A percentile compares a stretch with the other conserved stretches of the same genome.
phyloP scores from a whole-genome alignment of 2,329 filamentous ascomycete species.

The Exserohilum turcica region DNA sequence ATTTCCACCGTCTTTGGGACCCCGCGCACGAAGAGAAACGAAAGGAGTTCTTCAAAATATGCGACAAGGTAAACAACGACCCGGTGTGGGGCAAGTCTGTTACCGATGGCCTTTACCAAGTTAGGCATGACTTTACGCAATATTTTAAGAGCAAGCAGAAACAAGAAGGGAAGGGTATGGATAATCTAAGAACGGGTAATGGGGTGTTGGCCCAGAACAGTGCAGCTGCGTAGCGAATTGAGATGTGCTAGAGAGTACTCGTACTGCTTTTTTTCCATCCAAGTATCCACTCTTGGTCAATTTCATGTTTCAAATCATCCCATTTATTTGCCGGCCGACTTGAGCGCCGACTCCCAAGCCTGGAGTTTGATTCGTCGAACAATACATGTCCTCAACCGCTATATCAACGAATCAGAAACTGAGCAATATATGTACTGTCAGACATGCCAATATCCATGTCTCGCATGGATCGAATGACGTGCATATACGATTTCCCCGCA shows the following conservation, averaged over 20 bases:
- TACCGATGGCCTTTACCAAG: conserved; percentile 33
- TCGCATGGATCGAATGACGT: too few species aligned
- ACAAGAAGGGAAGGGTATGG: conserved; percentile 1
- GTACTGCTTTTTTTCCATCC: not conserved
- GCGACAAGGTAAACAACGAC: conserved; percentile 37
- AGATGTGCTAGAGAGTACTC: not conserved
- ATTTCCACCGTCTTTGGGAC: conserved; percentile 47
- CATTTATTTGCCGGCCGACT: too few species aligned
- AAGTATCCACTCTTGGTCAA: too few species aligned
- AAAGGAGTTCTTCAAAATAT: conserved; percentile 44
- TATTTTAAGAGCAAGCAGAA: conserved; percentile 42
- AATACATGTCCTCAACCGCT: too few species aligned
- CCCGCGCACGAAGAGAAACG: conserved; percentile 30
- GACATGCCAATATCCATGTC: too few species aligned
- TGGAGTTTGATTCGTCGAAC: too few species aligned
- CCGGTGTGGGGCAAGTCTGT: conserved; percentile 35
- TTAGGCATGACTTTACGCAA: conserved; percentile 45
- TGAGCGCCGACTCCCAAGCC: too few species aligned
- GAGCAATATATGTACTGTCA: too few species aligned
- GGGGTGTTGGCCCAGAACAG: conserved; percentile 12
- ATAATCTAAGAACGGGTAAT: conserved; percentile 2
- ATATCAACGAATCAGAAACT: too few species aligned
- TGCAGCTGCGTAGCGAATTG: conserved; percentile 6
- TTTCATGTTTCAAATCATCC: too few species aligned
- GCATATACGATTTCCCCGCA: too few species aligned